Base-by-base conservation (phyloP, 345 rosid genomes). In the Luvunga scandens region DNA sequence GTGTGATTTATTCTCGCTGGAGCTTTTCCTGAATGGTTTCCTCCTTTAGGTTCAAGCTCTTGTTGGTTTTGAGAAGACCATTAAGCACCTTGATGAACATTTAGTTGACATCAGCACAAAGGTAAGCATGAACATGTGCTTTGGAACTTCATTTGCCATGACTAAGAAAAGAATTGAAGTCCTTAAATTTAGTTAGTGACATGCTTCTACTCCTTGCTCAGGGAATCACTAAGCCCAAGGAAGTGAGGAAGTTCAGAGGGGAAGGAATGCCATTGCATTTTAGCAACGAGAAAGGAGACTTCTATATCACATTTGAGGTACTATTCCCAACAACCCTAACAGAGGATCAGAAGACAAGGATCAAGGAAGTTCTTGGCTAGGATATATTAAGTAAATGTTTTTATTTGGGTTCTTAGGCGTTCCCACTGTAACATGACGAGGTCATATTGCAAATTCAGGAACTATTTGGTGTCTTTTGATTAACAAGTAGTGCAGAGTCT, bases 221-320 rank as follows among this genome's bases (percentile, higher is more conserved):
- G 99, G 98, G 92, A 80, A 89, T 97, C 66, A 97, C 96, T 2
- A 94, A 93, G 82, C 98, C 99, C 0, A 97, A 97, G 81, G 94
- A 91, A 84, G 96, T 94, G 83, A 87, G 86, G 66, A 97, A 89
- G 88, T 88, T 94, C 71, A 94, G 89, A 87, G 99, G 95, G 25
- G 98, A 96, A 88, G 99, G 99, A 57, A 96, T 96, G 99, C 98
- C 98, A 16, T 75, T 90, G 86, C 94, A 94, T 83, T 86, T 78
- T 72, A 94, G 96, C 84, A 89, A 80, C 24, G 94, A 94, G 92
- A 97, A 91, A 79, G 99, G 98, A 2, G 90, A 94, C 76, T 94
- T 97, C 31, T 93, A 91, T 66, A 89, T 94, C 68, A 90, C 92
- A 7, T 97, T 88, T 53, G 99, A 97, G 88, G 97, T 97, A 80